Conservation (phyloP, 805 yeast genomes). For the Schizosaccharomyces osmophilus region DNA sequence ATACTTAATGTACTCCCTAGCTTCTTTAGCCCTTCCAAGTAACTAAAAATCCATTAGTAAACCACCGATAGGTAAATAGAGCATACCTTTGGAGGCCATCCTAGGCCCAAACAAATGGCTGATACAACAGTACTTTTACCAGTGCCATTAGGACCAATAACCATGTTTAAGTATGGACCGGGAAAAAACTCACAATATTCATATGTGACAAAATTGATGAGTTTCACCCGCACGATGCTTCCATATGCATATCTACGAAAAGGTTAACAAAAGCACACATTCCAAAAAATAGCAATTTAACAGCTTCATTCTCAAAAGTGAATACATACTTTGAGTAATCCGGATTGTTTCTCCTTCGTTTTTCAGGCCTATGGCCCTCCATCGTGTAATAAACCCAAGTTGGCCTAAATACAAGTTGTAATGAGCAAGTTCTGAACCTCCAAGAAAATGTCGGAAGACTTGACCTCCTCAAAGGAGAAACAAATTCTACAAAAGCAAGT, state of each 20-base stretch:
- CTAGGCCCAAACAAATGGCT: constrained; percentile 74
- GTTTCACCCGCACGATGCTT: constrained; percentile 24
- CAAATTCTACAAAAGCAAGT: neutral
- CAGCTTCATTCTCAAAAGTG: no score
- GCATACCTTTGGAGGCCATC: constrained; percentile 36
- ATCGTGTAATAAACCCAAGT: neutral
- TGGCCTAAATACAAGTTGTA: neutral
- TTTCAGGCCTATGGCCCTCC: neutral
- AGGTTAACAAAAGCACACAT: neutral
- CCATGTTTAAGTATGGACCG: constrained; percentile 69
- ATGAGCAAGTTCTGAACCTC: neutral
- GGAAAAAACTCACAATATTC: constrained; percentile 36
- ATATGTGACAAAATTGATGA: constrained; percentile 43
- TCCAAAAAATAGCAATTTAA: neutral
- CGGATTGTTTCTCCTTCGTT: neutral
- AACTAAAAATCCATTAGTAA: constrained; percentile 12
- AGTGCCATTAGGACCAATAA: constrained; percentile 90
- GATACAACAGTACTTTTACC: constrained; percentile 88
- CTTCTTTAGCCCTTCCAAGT: constrained; percentile 41
- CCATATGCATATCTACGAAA: constrained; percentile 21
- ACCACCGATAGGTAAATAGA: neutral
- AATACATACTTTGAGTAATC: neutral
- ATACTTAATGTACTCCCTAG: constrained; percentile 45
- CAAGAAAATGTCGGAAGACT: neutral
- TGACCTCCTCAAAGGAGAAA: neutral